Conservation (phyloP, 2,329 filamentous ascomycete genomes). For the Penicillium sp. region DNA sequence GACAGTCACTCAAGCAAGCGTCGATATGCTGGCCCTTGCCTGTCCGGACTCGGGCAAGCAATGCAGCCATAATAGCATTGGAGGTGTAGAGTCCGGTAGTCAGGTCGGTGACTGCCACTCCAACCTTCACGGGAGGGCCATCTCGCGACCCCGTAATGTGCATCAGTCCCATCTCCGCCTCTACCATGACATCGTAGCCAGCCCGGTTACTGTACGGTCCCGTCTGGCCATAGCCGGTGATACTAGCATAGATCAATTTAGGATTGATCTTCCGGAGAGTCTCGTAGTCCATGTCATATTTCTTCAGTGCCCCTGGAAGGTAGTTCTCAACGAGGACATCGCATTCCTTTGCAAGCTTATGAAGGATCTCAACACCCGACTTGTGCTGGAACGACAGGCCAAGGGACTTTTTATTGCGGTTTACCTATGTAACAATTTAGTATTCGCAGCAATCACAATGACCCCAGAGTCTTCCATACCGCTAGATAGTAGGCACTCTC, state of each 20-base stretch:
- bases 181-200: conserved; percentile 99
- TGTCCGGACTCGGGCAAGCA: conserved; percentile 73
- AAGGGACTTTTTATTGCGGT: conserved; percentile 95
- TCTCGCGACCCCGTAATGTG: conserved; percentile 91
- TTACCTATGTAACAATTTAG: conserved; percentile 61
- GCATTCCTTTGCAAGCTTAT: conserved; percentile 78
- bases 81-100: conserved; percentile 94
- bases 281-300: conserved; percentile 88
- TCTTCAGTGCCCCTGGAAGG: conserved; percentile 82
- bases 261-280: conserved; percentile 82
- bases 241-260: conserved; percentile 85
- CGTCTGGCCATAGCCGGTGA: conserved; percentile 95
- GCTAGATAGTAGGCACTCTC: conserved; percentile 94
- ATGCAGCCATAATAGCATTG: conserved; percentile 91
- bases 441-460: conserved; percentile 7
- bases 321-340: conserved; percentile 98
- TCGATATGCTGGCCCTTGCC: conserved; percentile 91
- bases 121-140: conserved; percentile 92
- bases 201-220: conserved; percentile 85
- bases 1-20: conserved; percentile 86
- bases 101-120: conserved; percentile 93
- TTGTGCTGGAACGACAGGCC: conserved; percentile 87
- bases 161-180: conserved; percentile 97
- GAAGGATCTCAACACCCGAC: conserved; percentile 81
- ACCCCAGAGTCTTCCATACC: conserved; percentile 53